These are phyloP conservation scores for Yarrowia sp. DNA, from an alignment of 805 yeast genomes.

Conservation along the genomic window DNA sequence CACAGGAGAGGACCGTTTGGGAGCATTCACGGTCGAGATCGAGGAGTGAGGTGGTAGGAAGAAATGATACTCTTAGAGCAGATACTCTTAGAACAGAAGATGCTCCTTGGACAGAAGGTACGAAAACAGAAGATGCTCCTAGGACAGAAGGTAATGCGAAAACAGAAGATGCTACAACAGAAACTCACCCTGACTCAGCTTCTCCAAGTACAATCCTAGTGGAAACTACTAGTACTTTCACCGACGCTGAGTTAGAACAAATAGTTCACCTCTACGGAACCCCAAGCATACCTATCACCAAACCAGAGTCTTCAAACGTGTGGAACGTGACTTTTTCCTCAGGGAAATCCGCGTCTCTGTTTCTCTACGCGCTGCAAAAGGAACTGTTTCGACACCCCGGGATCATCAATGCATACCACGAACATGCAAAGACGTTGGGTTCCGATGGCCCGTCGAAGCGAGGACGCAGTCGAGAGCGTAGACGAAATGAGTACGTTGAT, in stretches of 20 bases:
- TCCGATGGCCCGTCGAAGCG: not conserved
- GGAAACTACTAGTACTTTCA: not conserved
- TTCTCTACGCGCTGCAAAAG: not conserved
- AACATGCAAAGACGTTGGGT: not conserved
- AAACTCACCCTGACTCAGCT: no score
- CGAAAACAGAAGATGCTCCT: no score
- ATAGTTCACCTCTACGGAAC: not conserved
- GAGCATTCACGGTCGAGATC: not conserved
- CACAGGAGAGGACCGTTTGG: not conserved
- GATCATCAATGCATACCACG: not conserved
- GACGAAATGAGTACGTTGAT: not conserved
- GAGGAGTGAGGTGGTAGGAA: not conserved
- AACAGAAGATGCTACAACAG: no score
- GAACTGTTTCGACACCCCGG: not conserved
- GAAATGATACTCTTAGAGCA: no score
- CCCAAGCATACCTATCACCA: not conserved
- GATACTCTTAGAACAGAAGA: no score
- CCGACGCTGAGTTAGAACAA: not conserved
- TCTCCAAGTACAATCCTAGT: not conserved
- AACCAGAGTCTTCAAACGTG: not conserved
- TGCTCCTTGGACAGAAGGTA: no score
- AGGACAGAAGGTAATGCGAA: no score
- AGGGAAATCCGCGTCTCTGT: not conserved
- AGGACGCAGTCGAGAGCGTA: not conserved
- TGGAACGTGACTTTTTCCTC: not conserved